A percentile compares a stretch with the other conserved stretches of the same genome.
Conservation (phyloP, 768 basidiomycete genomes). For the Roridomyces roridus region DNA sequence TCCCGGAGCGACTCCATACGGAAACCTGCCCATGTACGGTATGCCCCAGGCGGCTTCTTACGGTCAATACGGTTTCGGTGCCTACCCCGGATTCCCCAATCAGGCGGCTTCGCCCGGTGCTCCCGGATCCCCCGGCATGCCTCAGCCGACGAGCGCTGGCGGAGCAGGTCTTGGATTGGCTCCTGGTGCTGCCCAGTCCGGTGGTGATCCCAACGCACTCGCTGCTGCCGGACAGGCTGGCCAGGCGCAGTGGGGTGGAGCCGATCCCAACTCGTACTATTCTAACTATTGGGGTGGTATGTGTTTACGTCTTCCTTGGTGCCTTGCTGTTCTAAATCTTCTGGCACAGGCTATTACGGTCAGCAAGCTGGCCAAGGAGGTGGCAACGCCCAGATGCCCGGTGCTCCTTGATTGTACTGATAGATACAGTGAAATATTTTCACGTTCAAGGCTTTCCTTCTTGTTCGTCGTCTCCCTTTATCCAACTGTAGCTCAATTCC, state of each 20-base stretch:
- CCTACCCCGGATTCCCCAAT: constrained; percentile 73
- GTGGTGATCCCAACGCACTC: constrained; percentile 57
- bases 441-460: constrained; percentile 16
- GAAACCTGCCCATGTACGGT: constrained; percentile 89
- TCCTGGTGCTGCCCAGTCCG: constrained; percentile 62
- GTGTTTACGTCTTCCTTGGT: constrained; percentile 29
- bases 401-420: constrained; percentile 44
- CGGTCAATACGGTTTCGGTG: constrained; percentile 80
- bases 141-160: constrained; percentile 59
- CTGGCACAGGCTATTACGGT: constrained; percentile 75
- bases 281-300: constrained; percentile 86
- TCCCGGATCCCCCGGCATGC: constrained; percentile 64
- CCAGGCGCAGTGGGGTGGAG: constrained; percentile 79
- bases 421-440: constrained; percentile 19
- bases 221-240: constrained; percentile 61
- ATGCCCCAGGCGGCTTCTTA: constrained; percentile 86
- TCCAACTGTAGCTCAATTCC: constrained; percentile 27
- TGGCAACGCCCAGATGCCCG: constrained; percentile 62
- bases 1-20: constrained; percentile 70
- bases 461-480: constrained; percentile 23
- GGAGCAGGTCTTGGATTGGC: constrained; percentile 61
- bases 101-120: constrained; percentile 58
- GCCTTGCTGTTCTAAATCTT: constrained; percentile 21
- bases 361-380: constrained; percentile 72
- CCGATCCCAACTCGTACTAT: constrained; percentile 79